These are phyloP conservation scores for Xylaria sp. DNA, from an alignment of 2,329 filamentous ascomycete genomes.

Conservation along the genomic window DNA sequence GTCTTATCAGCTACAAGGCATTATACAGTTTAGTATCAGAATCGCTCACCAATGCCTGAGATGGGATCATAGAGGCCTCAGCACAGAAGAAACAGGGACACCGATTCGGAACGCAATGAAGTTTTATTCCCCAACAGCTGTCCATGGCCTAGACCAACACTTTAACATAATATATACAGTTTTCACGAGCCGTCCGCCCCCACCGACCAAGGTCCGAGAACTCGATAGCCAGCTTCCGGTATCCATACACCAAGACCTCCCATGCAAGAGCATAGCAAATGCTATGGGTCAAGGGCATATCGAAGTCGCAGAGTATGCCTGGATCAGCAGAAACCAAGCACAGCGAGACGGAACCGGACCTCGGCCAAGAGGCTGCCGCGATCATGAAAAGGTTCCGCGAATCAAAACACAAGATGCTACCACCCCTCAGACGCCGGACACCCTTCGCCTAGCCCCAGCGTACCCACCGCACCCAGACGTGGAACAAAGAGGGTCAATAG, in stretches of 20 bases:
- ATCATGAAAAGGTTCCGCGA: conserved; percentile 5
- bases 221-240: background rate
- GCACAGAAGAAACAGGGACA: background rate
- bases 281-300: background rate
- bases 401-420: conserved; percentile 25
- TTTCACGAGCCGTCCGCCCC: conserved; percentile 16
- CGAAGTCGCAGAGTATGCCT: background rate
- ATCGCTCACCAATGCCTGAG: background rate
- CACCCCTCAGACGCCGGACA: conserved; percentile 21
- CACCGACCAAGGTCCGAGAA: conserved; percentile 1
- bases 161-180: conserved; percentile 35
- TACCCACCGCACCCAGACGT: conserved; percentile 14
- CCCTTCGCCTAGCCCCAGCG: conserved; percentile 22
- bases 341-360: conserved; percentile 2
- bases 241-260: conserved; percentile 8
- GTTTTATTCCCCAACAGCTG: conserved; percentile 27
- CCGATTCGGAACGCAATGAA: conserved; percentile 27
- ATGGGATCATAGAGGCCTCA: background rate
- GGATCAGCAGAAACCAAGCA: conserved; percentile 1
- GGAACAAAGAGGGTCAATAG: conserved; percentile 12
- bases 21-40: too few species aligned
- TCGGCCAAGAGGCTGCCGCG: background rate
- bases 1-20: too few species aligned
- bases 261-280: conserved; percentile 5
- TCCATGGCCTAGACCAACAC: conserved; percentile 27